Evolutionary conservation across 169 alveolate species (phyloP).

Genomic region (Plasmodium berghei): DNA sequence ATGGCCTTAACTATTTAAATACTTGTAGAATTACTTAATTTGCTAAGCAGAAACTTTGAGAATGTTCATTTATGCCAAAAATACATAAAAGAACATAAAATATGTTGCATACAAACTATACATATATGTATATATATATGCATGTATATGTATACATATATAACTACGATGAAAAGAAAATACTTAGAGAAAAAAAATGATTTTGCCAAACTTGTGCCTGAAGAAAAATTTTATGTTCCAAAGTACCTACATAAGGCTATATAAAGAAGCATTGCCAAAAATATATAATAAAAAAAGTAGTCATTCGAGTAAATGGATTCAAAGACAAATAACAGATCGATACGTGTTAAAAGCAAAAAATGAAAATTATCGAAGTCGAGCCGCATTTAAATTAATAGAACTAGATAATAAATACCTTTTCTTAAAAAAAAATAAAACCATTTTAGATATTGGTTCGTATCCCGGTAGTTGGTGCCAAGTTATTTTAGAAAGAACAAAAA

Average conservation of each 20-base stretch:
- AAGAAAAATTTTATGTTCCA: conserved; percentile 34
- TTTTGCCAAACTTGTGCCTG: not conserved
- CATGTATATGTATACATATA: too few relatives aligned
- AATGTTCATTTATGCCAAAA: not conserved
- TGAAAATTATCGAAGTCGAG: conserved; percentile 88
- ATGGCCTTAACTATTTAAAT: too few relatives aligned
- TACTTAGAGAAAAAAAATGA: conserved; percentile 6
- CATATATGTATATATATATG: too few relatives aligned
- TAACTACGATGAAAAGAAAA: too few relatives aligned
- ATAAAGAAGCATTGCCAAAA: conserved; percentile 74
- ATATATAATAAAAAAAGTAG: conserved; percentile 77
- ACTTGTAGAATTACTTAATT: too few relatives aligned
- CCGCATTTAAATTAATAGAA: conserved; percentile 85
- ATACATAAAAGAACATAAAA: not conserved
- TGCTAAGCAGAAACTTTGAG: too few relatives aligned
- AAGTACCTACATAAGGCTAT: conserved; percentile 15
- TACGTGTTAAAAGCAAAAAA: conserved; percentile 82
- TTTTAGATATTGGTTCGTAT: conserved; percentile 85
- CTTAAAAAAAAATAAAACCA: conserved; percentile 81
- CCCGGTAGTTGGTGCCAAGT: conserved; percentile 90
- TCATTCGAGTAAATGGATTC: conserved; percentile 84
- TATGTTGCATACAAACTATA: too few relatives aligned
- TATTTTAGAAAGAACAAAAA: conserved; percentile 81
- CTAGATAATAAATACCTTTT: conserved; percentile 83
- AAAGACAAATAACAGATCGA: conserved; percentile 85